Percentiles rank a stretch among this genome's conserved stretches.
Evolutionary conservation across 768 basidiomycete genomes (phyloP).

Genomic region (Kwoniella bestiolae): DNA sequence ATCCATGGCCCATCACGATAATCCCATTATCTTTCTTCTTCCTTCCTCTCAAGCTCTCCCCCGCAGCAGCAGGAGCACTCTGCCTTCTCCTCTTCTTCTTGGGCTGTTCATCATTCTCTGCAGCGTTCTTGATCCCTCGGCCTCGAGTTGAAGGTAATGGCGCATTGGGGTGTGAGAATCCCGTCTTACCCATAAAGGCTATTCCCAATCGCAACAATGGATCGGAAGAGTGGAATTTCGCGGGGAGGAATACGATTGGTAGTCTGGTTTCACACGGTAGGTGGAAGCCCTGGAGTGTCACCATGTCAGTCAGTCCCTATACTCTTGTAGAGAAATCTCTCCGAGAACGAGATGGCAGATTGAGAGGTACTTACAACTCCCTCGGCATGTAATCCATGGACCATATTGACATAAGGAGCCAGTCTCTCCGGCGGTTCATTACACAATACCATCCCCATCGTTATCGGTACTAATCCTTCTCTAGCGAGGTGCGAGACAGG

Average conservation of each 20-base stretch:
- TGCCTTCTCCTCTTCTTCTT: conserved; percentile 45
- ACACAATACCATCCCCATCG: conserved; percentile 53
- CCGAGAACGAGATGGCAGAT: neutral
- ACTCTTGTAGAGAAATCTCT: too few species aligned
- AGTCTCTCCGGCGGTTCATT: conserved; percentile 38
- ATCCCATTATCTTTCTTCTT: conserved; percentile 8
- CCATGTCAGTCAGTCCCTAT: neutral
- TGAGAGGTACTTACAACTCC: conserved; percentile 43
- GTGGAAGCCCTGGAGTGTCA: conserved; percentile 42
- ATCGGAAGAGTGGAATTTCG: conserved; percentile 50
- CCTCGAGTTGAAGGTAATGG: conserved; percentile 10
- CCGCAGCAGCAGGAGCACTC: conserved; percentile 27
- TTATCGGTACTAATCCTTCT: conserved; percentile 45
- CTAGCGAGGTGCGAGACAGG: conserved; percentile 48
- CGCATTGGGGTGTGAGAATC: conserved; percentile 24
- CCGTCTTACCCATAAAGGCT: conserved; percentile 48
- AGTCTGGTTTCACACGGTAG: conserved; percentile 30
- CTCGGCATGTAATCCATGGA: conserved; percentile 47
- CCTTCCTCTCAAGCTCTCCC: neutral
- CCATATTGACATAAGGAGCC: conserved; percentile 42
- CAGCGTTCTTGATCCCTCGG: neutral
- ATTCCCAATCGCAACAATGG: conserved; percentile 46
- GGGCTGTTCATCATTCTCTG: conserved; percentile 13
- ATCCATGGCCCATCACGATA: neutral
- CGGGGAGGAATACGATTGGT: conserved; percentile 51